Conservation (phyloP, 2,329 filamentous ascomycete species). For the Apiospora aurea region DNA sequence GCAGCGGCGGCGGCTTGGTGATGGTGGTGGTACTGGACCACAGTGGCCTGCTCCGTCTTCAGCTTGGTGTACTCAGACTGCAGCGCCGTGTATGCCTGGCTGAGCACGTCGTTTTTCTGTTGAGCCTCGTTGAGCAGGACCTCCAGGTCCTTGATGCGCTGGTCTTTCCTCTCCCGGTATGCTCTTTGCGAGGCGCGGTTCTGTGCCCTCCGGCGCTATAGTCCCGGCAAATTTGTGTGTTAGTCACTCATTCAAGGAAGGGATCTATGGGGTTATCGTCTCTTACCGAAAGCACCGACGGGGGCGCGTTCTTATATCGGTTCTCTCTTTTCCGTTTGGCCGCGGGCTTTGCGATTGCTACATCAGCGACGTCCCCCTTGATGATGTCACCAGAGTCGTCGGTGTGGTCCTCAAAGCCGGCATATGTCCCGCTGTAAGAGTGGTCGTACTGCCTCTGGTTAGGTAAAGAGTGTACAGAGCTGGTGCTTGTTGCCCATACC, state of each 20-base stretch:
- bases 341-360: constrained; percentile 43
- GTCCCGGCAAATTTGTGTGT: not conserved
- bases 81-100: constrained; percentile 59
- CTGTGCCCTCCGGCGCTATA: constrained; percentile 63
- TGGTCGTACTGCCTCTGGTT: constrained; percentile 42
- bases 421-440: constrained; percentile 37
- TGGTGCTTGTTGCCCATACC: constrained; percentile 37
- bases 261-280: constrained; percentile 1
- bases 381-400: constrained; percentile 34
- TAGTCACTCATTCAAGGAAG: not conserved
- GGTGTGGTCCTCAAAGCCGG: constrained; percentile 36
- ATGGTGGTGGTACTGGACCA: constrained; percentile 36
- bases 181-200: constrained; percentile 68
- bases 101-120: constrained; percentile 62
- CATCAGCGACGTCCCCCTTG: constrained; percentile 35
- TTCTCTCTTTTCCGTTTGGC: constrained; percentile 59
- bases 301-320: constrained; percentile 60
- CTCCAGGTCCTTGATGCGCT: constrained; percentile 70
- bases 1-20: not conserved
- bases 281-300: constrained; percentile 55
- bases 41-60: constrained; percentile 42
- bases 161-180: constrained; percentile 69
- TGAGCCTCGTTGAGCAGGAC: constrained; percentile 59
- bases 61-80: constrained; percentile 53
- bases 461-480: constrained; percentile 20